These are phyloP conservation scores for Dactylellina leptospora DNA, from an alignment of 2,329 filamentous ascomycete species.

Conservation along the genomic window DNA sequence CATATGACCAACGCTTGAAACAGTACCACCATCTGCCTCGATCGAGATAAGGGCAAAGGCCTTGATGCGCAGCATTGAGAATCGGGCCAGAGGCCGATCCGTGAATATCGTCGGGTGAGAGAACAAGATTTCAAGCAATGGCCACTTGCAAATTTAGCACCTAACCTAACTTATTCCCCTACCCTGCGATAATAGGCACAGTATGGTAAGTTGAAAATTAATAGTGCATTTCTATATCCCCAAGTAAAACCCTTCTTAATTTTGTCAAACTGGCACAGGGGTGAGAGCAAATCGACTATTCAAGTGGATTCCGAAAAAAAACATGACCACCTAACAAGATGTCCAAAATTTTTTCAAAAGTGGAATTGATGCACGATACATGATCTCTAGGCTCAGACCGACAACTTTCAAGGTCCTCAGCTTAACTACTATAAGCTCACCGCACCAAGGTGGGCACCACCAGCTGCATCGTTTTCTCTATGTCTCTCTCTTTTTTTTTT, in stretches of 20 bases:
- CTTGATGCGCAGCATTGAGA: constrained; percentile 66
- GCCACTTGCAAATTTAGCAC: neutral
- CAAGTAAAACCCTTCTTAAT: neutral
- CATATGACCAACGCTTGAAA: neutral
- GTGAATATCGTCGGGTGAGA: constrained; percentile 57
- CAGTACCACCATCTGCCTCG: constrained; percentile 69
- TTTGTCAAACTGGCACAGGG: constrained; percentile 39
- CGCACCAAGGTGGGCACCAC: constrained; percentile 60
- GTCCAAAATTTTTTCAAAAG: constrained; percentile 56
- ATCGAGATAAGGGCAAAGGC: constrained; percentile 70
- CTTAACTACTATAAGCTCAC: constrained; percentile 60
- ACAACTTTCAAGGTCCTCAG: constrained; percentile 57
- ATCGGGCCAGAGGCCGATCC: constrained; percentile 60
- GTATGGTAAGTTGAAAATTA: constrained; percentile 61
- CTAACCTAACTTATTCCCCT: neutral
- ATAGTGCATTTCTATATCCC: neutral
- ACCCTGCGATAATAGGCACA: constrained; percentile 63
- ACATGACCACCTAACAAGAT: neutral
- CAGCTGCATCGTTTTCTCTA: no score
- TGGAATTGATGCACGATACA: constrained; percentile 72
- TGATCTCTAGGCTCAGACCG: constrained; percentile 69
- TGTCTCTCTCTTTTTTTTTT: no score
- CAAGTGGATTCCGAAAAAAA: neutral
- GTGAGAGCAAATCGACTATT: constrained; percentile 35
- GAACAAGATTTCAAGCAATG: no score